phyloP scores from a whole-genome alignment of 2,329 filamentous ascomycete species.

The Colletotrichum cordylinicola region DNA sequence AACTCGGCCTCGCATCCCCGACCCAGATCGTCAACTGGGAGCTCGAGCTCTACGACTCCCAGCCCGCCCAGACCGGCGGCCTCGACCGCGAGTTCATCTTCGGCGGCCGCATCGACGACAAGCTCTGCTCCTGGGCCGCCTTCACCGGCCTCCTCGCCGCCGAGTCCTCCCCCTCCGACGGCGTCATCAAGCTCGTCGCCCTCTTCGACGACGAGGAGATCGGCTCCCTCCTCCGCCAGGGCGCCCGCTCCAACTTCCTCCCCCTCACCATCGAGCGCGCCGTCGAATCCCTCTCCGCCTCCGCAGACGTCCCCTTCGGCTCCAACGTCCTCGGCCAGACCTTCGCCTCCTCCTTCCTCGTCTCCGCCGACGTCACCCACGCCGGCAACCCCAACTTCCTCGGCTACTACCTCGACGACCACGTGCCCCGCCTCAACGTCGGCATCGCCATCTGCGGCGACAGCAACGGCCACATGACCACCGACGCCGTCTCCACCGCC shows the following conservation, averaged over 20 bases:
- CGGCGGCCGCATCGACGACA: constrained; percentile 94
- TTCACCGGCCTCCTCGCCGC: constrained; percentile 81
- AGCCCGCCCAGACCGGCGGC: constrained; percentile 83
- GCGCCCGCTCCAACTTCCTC: constrained; percentile 88
- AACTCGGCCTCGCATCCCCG: constrained; percentile 77
- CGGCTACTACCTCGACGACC: constrained; percentile 80
- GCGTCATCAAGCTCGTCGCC: constrained; percentile 87
- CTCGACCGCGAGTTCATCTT: constrained; percentile 94
- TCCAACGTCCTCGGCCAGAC: constrained; percentile 77
- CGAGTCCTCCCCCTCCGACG: constrained; percentile 58
- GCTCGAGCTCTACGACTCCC: constrained; percentile 90
- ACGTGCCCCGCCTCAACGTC: constrained; percentile 87
- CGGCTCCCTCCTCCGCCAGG: constrained; percentile 87
- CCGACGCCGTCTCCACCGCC: constrained; percentile 83
- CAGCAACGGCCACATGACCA: constrained; percentile 95
- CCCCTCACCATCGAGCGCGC: constrained; percentile 81
- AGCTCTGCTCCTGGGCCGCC: constrained; percentile 94
- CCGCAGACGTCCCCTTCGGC: constrained; percentile 48
- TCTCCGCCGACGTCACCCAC: constrained; percentile 93
- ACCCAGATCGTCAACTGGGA: constrained; percentile 92
- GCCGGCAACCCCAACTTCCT: constrained; percentile 96
- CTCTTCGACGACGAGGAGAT: constrained; percentile 98
- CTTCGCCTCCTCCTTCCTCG: constrained; percentile 89
- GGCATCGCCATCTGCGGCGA: constrained; percentile 83
- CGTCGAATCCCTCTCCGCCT: constrained; percentile 67